Percentiles rank a stretch among this genome's conserved stretches.
These are phyloP conservation scores for Achaetomiella virescens DNA, from an alignment of 495 filamentous ascomycete species.

Conservation along the genomic window DNA sequence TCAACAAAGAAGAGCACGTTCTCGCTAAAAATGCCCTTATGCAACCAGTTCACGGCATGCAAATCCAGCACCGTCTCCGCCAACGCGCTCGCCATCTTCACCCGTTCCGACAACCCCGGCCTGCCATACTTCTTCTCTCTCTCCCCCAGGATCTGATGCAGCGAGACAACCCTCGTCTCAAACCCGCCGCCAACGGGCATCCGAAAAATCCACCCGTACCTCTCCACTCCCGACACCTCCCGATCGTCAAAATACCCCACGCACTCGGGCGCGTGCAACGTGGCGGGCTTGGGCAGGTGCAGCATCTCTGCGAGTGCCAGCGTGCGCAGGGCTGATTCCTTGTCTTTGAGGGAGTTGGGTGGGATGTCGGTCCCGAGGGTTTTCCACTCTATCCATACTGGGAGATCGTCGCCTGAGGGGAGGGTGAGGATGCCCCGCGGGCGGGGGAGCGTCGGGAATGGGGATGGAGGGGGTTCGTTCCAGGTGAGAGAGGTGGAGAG, in stretches of 20 bases:
- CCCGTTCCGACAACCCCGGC: conserved; percentile 19
- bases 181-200: conserved; percentile 18
- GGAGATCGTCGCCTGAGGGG: conserved; percentile 9
- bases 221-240: conserved; percentile 8
- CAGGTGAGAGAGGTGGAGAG: conserved; percentile 10
- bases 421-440: conserved; percentile 18
- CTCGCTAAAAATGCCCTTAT: conserved; percentile 49
- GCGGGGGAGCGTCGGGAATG: not conserved
- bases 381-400: conserved; percentile 34
- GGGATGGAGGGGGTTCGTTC: conserved; percentile 5
- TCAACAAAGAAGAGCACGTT: conserved; percentile 45
- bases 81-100: conserved; percentile 21
- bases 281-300: conserved; percentile 22
- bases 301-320: conserved; percentile 29
- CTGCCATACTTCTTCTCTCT: not conserved
- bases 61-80: conserved; percentile 30
- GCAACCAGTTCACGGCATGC: conserved; percentile 52
- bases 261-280: conserved; percentile 22
- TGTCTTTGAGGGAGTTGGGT: conserved; percentile 12
- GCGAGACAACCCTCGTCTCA: conserved; percentile 16
- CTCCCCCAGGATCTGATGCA: conserved; percentile 19
- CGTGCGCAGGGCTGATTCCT: conserved; percentile 21
- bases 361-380: conserved; percentile 9
- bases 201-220: conserved; percentile 26
- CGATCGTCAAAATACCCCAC: conserved; percentile 30